These are phyloP conservation scores for Lentinus brumalis DNA, from an alignment of 768 basidiomycete genomes.

Conservation along the genomic window DNA sequence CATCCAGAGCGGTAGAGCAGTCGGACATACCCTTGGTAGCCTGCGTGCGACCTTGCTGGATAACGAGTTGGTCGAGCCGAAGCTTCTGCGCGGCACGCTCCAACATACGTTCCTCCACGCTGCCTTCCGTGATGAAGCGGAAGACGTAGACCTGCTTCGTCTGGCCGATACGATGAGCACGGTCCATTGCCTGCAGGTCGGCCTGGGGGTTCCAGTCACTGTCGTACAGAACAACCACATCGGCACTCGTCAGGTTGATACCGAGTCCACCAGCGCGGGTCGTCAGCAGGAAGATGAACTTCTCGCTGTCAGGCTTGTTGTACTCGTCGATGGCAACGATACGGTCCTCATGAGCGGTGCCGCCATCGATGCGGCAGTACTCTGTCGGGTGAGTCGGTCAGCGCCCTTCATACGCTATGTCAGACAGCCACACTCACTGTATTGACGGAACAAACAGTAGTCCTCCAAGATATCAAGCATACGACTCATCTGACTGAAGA, in stretches of 20 bases:
- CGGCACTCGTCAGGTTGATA: conserved; percentile 94
- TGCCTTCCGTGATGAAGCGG: conserved; percentile 94
- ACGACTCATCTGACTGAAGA: conserved; percentile 99
- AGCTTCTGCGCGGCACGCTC: conserved; percentile 96
- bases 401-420: background rate
- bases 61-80: conserved; percentile 92
- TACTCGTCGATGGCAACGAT: conserved; percentile 97
- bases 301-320: conserved; percentile 91
- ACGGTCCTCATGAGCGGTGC: conserved; percentile 95
- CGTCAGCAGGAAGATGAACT: conserved; percentile 94
- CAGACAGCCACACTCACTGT: conserved; percentile 56
- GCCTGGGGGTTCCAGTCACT: conserved; percentile 99
- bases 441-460: conserved; percentile 89
- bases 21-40: conserved; percentile 66
- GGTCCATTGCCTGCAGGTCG: conserved; percentile 98
- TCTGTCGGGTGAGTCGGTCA: conserved; percentile 46
- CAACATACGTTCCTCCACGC: conserved; percentile 93
- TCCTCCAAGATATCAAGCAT: conserved; percentile 97
- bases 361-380: conserved; percentile 96
- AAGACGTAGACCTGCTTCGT: conserved; percentile 98
- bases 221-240: conserved; percentile 94
- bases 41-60: conserved; percentile 91
- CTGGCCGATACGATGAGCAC: conserved; percentile 95
- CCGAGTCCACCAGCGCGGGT: conserved; percentile 97
- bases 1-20: no score